phyloP scores from a whole-genome alignment of 1,139 yeast species.

The Blastobotrys indianensis region DNA sequence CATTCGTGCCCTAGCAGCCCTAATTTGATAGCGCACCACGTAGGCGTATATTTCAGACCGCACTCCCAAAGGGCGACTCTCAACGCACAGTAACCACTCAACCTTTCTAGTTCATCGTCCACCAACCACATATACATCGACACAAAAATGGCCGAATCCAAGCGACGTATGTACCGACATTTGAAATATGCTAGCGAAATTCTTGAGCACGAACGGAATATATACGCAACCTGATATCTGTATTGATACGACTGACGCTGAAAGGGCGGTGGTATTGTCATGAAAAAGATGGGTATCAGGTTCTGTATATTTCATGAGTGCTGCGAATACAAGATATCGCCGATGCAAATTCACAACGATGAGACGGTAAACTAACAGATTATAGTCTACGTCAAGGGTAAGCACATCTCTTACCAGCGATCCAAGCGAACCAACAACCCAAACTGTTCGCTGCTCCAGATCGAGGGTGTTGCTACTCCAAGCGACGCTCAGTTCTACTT shows the following conservation, averaged over 20 bases:
- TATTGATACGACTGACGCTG: background rate
- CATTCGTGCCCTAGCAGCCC: too few relatives aligned
- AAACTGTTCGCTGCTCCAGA: conserved; percentile 91
- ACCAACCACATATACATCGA: background rate
- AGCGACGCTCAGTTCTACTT: conserved; percentile 98
- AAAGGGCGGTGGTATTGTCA: background rate
- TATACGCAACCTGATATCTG: background rate
- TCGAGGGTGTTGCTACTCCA: conserved; percentile 85
- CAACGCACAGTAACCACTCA: background rate
- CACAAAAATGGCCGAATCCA: conserved; percentile 85
- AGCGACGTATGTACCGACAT: conserved; percentile 46
- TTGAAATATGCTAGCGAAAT: background rate
- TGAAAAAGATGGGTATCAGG: background rate
- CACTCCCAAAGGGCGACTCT: background rate
- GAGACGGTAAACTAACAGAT: background rate
- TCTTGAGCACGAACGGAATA: background rate
- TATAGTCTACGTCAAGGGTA: conserved; percentile 98
- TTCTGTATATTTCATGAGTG: background rate
- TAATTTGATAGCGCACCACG: too few relatives aligned
- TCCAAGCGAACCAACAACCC: conserved; percentile 98
- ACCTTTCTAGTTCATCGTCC: background rate
- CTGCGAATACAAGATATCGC: background rate
- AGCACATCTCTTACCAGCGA: conserved; percentile 99
- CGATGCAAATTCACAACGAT: background rate
- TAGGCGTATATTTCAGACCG: conserved; percentile 1